Evolutionary conservation across 371 early-diverging fungal genomes (phyloP).

Genomic region (Actinomortierella wolfii): DNA sequence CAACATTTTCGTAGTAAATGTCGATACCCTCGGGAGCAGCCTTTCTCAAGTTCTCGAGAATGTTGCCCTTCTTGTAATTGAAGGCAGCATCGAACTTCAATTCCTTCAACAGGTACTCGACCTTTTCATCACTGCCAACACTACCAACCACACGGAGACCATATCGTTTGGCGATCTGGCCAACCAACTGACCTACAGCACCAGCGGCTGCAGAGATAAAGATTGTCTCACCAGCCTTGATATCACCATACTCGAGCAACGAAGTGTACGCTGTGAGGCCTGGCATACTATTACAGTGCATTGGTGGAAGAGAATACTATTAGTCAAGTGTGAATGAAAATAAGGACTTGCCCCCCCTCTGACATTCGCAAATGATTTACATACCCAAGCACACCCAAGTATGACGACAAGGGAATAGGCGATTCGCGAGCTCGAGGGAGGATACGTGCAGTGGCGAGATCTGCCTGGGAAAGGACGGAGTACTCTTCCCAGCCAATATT

Average conservation of each 20-base stretch:
- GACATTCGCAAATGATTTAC: conserved; percentile 58
- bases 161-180: conserved; percentile 64
- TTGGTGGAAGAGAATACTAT: background rate
- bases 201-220: conserved; percentile 63
- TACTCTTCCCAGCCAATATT: conserved; percentile 63
- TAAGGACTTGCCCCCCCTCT: conserved; percentile 29
- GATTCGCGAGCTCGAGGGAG: conserved; percentile 46
- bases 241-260: conserved; percentile 53
- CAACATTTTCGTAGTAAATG: conserved; percentile 74
- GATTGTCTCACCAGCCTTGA: conserved; percentile 72
- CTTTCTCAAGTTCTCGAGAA: conserved; percentile 47
- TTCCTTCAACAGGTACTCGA: conserved; percentile 56
- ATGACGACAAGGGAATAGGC: conserved; percentile 54
- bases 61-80: conserved; percentile 70
- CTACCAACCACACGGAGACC: conserved; percentile 68
- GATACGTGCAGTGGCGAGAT: conserved; percentile 44
- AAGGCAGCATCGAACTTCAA: conserved; percentile 69
- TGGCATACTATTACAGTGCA: background rate
- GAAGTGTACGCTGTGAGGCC: conserved; percentile 53
- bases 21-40: conserved; percentile 69
- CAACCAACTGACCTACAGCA: conserved; percentile 72
- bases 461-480: conserved; percentile 39
- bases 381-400: conserved; percentile 57
- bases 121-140: conserved; percentile 73
- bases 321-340: background rate